Evolutionary conservation across 345 rosid genomes (phyloP), one percentile per base, ranked within the genome.

Genomic region (Capsella bursapastoris): DNA sequence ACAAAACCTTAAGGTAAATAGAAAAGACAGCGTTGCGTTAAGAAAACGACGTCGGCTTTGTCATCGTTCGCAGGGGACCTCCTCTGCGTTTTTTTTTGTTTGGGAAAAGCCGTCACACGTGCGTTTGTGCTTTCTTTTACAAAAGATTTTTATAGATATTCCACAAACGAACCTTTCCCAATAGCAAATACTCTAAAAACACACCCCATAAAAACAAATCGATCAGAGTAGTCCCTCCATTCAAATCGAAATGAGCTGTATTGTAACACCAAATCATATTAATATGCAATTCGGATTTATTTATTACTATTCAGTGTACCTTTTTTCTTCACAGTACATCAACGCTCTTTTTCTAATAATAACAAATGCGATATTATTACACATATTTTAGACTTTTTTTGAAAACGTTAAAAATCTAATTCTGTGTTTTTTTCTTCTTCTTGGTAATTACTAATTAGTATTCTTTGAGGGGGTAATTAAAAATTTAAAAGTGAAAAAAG

Each of bases 81-180:
- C 80, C 38, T 66, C 69, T 60, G 73, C 74, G 70, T 22, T 22
- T 22, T 22, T 22, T 55, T 69, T 64, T 28, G 59, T 64, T 76
- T 56, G 65, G 66, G 71, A 76, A 74, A 64, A 61, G 6, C 4
- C 67, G 40, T 40, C 76, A 49, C 80, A 77, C 80, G 80, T 77
- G 80, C 71, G 71, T 71, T 77, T 31, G 62, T 77, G 72, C 72
- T 71, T 70, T 71, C 80, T 77, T 77, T 77, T 71, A 22, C 25
- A 22, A 22, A 22, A 2, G 5, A 61, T 48, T 70, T 76, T 76
- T 70, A 9, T 44, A 47, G 53, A 57, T 77, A 56, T 77, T 70
- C 61, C 66, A 64, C 61, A 70, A 14, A 14, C 38, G 2, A 64
- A 14, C 76, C 71, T 77, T 18, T 47, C 11, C 27, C 40, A 48